Percentiles rank a stretch among this genome's conserved stretches.
Evolutionary conservation across 1,139 yeast genomes (phyloP).

Genomic region (Pichia sp.): DNA sequence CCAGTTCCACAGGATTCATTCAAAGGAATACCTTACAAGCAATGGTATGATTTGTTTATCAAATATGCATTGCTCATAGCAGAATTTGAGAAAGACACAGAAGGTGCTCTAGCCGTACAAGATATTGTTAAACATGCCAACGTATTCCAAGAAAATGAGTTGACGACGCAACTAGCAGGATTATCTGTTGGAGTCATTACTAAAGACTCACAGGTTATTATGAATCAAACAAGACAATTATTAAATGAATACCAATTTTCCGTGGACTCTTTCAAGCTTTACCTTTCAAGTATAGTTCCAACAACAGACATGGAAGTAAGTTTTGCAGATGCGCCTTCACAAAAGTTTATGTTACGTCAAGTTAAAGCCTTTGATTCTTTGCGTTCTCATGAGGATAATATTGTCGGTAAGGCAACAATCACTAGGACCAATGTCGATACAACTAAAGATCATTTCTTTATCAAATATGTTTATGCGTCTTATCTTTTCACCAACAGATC

Average conservation of each 20-base stretch:
- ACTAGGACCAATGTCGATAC: constrained; percentile 40
- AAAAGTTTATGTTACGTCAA: constrained; percentile 82
- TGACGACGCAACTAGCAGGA: constrained; percentile 55
- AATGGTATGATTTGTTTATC: constrained; percentile 82
- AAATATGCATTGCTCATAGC: constrained; percentile 65
- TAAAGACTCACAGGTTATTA: constrained; percentile 44
- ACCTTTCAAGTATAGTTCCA: constrained; percentile 60
- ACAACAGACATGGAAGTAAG: constrained; percentile 51
- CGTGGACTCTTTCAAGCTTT: constrained; percentile 58
- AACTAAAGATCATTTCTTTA: constrained; percentile 55
- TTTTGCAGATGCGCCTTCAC: constrained; percentile 74
- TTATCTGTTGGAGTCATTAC: constrained; percentile 57
- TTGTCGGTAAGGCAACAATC: constrained; percentile 69
- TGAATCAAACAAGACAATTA: constrained; percentile 53
- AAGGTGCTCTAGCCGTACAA: constrained; percentile 62
- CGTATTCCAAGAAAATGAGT: constrained; percentile 54
- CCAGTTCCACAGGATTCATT: constrained; percentile 47
- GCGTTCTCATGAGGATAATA: constrained; percentile 41
- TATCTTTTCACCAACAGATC: constrained; percentile 77
- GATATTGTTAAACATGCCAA: constrained; percentile 70
- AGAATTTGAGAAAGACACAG: constrained; percentile 48
- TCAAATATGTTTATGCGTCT: constrained; percentile 72
- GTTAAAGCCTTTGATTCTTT: constrained; percentile 80
- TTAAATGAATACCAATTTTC: constrained; percentile 69
- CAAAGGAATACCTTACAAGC: constrained; percentile 67